Base-by-base conservation (phyloP, 208 protist species). In the Naegleria lovaniensis region DNA sequence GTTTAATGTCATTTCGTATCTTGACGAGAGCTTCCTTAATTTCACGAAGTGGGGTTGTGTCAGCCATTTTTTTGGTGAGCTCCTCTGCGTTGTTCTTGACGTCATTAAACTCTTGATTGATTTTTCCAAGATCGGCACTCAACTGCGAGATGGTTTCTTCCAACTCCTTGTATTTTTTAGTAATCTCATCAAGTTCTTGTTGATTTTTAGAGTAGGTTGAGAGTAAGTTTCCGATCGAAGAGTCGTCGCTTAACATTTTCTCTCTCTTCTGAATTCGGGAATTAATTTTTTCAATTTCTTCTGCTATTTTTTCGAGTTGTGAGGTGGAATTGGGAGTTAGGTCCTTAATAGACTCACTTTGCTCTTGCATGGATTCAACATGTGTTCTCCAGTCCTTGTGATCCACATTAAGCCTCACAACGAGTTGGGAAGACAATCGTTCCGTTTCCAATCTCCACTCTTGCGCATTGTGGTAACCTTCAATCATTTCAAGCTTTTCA, bases 361-460 rank as follows among this genome's bases (percentile, higher is more conserved):
- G 83, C 33, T 87, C 83, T 16, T 25, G 9, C 83, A 87, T 87
- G 7, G 40, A 52, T n/a, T 87, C 83, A 0, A 87, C 41, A 15
- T 87, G 83, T 16, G 83, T 87, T n/a, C 83, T 87, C 83, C 83
- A 87, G 52, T 87, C 83, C 38, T 87, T 87, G 83, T 87, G 83
- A 51, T 87, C 83, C 15, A 87, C 83, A 87, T 87, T 87, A 7
- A 87, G 41, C 52, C 83, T 87, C 15, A 87, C 39, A 19, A 87
- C 83, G 13, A 87, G 83, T 19, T 87, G 83, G 5, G 83, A 51
- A 1, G 83, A 40, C 2, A 87, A 22, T 51, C 33, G 29, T n/a
- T 87, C 83, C 11, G 33, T 29, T 36, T 87, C 83, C 13, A 87
- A 52, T 13, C 41, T 51, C 83, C 83, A 87, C 38, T 87, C 83